phyloP scores from a whole-genome alignment of 2,329 filamentous ascomycete species.

The Bipolaris zeicola region DNA sequence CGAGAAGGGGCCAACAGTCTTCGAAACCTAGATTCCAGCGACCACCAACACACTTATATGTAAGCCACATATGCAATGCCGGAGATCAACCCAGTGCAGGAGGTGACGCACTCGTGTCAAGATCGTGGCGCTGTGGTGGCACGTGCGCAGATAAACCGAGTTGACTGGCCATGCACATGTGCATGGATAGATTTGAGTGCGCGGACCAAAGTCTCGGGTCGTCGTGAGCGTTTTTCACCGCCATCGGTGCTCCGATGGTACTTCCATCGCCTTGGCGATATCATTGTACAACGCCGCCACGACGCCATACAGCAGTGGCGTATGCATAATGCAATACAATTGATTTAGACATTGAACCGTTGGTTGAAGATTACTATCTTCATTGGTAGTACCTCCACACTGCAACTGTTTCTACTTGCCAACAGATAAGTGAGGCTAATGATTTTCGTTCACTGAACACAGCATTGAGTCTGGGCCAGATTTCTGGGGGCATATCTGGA shows the following conservation, averaged over 20 bases:
- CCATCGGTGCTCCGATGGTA: slow-evolving; percentile 33
- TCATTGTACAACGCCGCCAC: slow-evolving; percentile 38
- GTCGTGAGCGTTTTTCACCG: slow-evolving; percentile 30
- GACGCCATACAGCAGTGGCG: slow-evolving; percentile 29
- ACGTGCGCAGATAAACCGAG: slow-evolving; percentile 26
- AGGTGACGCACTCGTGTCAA: slow-evolving; percentile 1
- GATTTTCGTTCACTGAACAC: slow-evolving; percentile 24
- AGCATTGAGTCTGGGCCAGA: background rate
- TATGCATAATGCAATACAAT: slow-evolving; percentile 35
- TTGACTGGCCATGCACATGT: slow-evolving; percentile 23
- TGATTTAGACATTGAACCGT: slow-evolving; percentile 30
- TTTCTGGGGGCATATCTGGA: slow-evolving; percentile 2
- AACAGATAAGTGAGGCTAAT: slow-evolving; percentile 37
- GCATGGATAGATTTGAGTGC: slow-evolving; percentile 16
- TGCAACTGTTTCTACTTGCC: slow-evolving; percentile 14
- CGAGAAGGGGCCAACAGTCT: background rate
- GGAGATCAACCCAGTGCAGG: slow-evolving; percentile 15
- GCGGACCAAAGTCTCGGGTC: slow-evolving; percentile 37
- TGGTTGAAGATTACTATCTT: slow-evolving; percentile 26
- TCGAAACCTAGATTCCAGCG: background rate
- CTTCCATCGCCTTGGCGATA: slow-evolving; percentile 44
- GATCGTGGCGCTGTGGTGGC: slow-evolving; percentile 20
- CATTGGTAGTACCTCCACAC: slow-evolving; percentile 23
- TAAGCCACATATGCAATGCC: slow-evolving; percentile 33
- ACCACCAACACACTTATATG: slow-evolving; percentile 28